A percentile compares a stretch with the other conserved stretches of the same genome.
Evolutionary conservation across 441 rosid genomes (phyloP).

Genomic region (Populus hybrid): DNA sequence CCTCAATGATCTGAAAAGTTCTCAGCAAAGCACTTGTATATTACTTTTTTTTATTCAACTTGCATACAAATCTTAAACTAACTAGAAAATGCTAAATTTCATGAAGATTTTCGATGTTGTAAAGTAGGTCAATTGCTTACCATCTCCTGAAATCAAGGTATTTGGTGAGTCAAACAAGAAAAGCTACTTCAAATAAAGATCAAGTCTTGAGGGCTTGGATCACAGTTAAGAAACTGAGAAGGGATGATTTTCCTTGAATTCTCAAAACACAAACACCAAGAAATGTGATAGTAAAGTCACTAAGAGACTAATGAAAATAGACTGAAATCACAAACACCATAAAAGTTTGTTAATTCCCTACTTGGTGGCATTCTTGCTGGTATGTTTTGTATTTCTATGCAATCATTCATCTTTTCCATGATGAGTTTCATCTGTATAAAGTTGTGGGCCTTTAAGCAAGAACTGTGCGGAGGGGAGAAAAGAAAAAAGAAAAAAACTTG

Average conservation of each 20-base stretch:
- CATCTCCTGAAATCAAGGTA: slow-evolving; percentile 33
- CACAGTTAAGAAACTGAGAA: slow-evolving; percentile 7
- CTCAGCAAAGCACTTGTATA: not conserved
- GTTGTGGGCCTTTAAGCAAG: slow-evolving; percentile 33
- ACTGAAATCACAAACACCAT: slow-evolving; percentile 22
- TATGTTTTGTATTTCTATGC: slow-evolving; percentile 19
- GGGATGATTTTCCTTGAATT: slow-evolving; percentile 22
- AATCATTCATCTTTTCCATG: slow-evolving; percentile 22
- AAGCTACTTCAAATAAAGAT: slow-evolving; percentile 21
- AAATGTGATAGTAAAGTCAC: slow-evolving; percentile 7
- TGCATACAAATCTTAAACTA: not conserved
- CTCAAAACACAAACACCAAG: slow-evolving; percentile 26
- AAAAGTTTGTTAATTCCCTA: slow-evolving; percentile 13
- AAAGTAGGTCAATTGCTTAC: slow-evolving; percentile 23
- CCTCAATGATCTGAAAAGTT: not conserved
- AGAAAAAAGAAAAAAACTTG: slow-evolving; percentile 8
- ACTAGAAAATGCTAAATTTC: slow-evolving; percentile 9
- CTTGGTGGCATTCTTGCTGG: slow-evolving; percentile 11
- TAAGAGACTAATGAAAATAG: not conserved
- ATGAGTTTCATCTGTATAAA: slow-evolving; percentile 28
- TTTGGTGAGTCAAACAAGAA: slow-evolving; percentile 19
- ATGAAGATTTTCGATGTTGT: slow-evolving; percentile 8
- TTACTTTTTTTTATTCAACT: not conserved
- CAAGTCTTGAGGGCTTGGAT: slow-evolving; percentile 22
- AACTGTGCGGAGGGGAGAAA: slow-evolving; percentile 4